Percentiles rank a stretch among this genome's conserved stretches.
Conservation (phyloP, 2,329 filamentous ascomycete species). For the Lojkania enalia region DNA sequence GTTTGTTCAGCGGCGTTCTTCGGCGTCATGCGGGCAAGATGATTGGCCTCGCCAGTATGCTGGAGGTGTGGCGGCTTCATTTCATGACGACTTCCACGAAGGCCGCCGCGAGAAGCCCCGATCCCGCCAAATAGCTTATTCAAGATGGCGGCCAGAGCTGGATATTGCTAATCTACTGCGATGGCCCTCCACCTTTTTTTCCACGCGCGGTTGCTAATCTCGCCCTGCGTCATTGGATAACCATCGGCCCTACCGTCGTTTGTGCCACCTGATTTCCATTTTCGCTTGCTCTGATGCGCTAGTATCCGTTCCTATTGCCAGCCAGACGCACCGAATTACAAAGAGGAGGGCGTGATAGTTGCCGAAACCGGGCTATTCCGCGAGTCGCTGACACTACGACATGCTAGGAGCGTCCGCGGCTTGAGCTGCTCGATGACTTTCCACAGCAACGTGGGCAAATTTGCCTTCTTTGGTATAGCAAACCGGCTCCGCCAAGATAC, state of each 20-base stretch:
- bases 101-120: not conserved
- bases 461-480: too few relatives aligned
- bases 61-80: not conserved
- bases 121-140: slow-evolving; percentile 11
- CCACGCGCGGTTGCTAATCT: too few relatives aligned
- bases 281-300: not conserved
- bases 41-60: slow-evolving; percentile 6
- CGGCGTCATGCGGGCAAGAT: slow-evolving; percentile 3
- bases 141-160: slow-evolving; percentile 7
- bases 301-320: too few relatives aligned
- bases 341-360: not conserved
- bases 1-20: slow-evolving; percentile 6
- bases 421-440: too few relatives aligned
- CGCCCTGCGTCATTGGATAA: not conserved
- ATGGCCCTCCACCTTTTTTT: not conserved
- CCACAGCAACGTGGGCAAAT: too few relatives aligned
- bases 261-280: not conserved
- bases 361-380: not conserved
- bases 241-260: not conserved
- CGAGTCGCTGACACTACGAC: not conserved
- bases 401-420: too few relatives aligned
- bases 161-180: slow-evolving; percentile 6
- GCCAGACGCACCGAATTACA: not conserved
- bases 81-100: slow-evolving; percentile 7
- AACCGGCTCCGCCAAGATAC: too few relatives aligned